Percentiles rank a stretch among this genome's conserved stretches.
These are phyloP conservation scores for Epicoccum nigrum DNA, from an alignment of 2,329 filamentous ascomycete genomes.

Conservation along the genomic window DNA sequence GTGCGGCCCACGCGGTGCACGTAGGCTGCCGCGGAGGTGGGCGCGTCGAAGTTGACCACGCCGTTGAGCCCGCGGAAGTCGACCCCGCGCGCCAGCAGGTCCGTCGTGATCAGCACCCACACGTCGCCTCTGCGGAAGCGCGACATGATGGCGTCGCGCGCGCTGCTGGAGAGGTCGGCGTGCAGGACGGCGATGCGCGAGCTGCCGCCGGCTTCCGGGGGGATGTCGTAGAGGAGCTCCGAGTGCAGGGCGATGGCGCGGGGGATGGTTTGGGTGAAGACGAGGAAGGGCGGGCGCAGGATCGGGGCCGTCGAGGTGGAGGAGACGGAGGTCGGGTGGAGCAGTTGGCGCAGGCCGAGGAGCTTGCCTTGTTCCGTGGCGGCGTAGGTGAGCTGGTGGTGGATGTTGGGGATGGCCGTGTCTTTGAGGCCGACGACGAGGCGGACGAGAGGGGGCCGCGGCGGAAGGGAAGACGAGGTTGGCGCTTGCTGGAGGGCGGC, in stretches of 20 bases:
- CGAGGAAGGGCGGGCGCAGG: constrained; percentile 85
- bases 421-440: constrained; percentile 97
- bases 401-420: constrained; percentile 89
- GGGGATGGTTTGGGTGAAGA: constrained; percentile 96
- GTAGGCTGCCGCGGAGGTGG: constrained; percentile 86
- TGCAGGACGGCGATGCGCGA: constrained; percentile 88
- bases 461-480: constrained; percentile 42
- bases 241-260: constrained; percentile 85
- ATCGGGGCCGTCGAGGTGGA: constrained; percentile 53
- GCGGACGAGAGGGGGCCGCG: constrained; percentile 67
- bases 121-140: constrained; percentile 90
- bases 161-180: constrained; percentile 77
- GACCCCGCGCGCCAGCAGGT: constrained; percentile 87
- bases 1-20: constrained; percentile 93
- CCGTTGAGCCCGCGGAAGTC: constrained; percentile 96
- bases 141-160: constrained; percentile 81
- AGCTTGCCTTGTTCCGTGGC: constrained; percentile 94
- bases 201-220: constrained; percentile 81
- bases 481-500: constrained; percentile 45
- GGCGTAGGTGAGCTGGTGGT: constrained; percentile 87
- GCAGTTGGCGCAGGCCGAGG: constrained; percentile 84
- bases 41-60: constrained; percentile 97
- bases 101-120: constrained; percentile 96
- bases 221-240: constrained; percentile 94
- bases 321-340: constrained; percentile 72